A percentile compares a stretch with the other conserved stretches of the same genome.
Evolutionary conservation across 2,329 filamentous ascomycete genomes (phyloP).

Genomic region (Arthrinium puccinioides): DNA sequence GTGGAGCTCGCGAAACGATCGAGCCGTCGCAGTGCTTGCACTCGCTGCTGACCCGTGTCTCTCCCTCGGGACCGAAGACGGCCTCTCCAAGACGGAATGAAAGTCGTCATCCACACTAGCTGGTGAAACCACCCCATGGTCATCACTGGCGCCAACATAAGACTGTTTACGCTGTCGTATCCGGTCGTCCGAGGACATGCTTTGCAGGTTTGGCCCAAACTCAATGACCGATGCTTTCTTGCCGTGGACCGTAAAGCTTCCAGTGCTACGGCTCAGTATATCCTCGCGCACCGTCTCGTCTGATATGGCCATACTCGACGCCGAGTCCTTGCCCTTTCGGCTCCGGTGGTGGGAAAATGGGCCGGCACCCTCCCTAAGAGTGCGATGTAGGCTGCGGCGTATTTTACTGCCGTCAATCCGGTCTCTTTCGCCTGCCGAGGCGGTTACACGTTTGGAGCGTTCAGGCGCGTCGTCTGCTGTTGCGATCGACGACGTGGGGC

Average conservation of each 20-base stretch:
- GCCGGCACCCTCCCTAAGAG: slow-evolving; percentile 71
- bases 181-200: slow-evolving; percentile 66
- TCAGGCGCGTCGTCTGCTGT: slow-evolving; percentile 34
- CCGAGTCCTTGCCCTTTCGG: slow-evolving; percentile 68
- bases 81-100: slow-evolving; percentile 39
- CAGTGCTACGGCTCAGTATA: slow-evolving; percentile 68
- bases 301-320: slow-evolving; percentile 45
- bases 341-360: slow-evolving; percentile 62
- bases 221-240: slow-evolving; percentile 97
- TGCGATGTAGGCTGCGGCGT: slow-evolving; percentile 81
- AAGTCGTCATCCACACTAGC: slow-evolving; percentile 41
- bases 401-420: slow-evolving; percentile 60
- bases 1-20: slow-evolving; percentile 57
- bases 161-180: slow-evolving; percentile 54
- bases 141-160: too few relatives aligned
- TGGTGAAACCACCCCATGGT: slow-evolving; percentile 30
- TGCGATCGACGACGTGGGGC: slow-evolving; percentile 29
- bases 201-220: slow-evolving; percentile 88
- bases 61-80: slow-evolving; percentile 30
- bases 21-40: slow-evolving; percentile 58
- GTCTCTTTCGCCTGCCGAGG: slow-evolving; percentile 28
- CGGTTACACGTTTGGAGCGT: slow-evolving; percentile 26
- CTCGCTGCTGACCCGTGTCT: slow-evolving; percentile 58
- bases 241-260: slow-evolving; percentile 92
- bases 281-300: slow-evolving; percentile 52